Evolutionary conservation across 179 eudicot genomes (phyloP).

Genomic region (Amaranthus tricolor): DNA sequence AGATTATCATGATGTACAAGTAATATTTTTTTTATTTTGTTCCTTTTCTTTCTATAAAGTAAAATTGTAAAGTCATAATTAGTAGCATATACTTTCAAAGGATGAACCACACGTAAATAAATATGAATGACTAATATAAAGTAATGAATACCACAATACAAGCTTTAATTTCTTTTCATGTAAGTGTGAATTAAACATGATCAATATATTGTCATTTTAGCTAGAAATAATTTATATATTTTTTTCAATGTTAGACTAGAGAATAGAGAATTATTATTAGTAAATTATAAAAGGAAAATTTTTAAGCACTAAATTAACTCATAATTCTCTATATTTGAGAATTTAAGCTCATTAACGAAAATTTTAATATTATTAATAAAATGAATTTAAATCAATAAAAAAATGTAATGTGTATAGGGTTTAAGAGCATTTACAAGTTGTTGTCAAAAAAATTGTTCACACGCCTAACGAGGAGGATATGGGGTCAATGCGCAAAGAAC

Average conservation of each 20-base stretch:
- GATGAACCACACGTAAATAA: neutral
- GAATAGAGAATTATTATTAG: too few relatives aligned
- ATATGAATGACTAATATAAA: neutral
- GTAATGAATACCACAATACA: neutral
- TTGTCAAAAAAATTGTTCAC: constrained; percentile 12
- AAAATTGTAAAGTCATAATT: neutral
- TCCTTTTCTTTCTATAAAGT: constrained; percentile 4
- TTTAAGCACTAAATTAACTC: too few relatives aligned
- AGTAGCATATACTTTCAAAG: neutral
- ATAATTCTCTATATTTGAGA: too few relatives aligned
- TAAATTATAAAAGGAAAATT: too few relatives aligned
- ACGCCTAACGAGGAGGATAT: constrained; percentile 27
- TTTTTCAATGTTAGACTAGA: neutral
- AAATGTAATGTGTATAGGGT: too few relatives aligned
- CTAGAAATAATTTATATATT: neutral
- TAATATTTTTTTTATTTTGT: too few relatives aligned
- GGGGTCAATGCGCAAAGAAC: constrained; percentile 21
- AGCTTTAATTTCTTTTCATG: neutral
- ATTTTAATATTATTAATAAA: too few relatives aligned
- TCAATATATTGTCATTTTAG: neutral
- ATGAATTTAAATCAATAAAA: too few relatives aligned
- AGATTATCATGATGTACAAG: neutral
- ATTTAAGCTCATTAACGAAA: too few relatives aligned
- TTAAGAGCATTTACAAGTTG: too few relatives aligned
- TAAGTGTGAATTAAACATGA: neutral